A percentile compares a stretch with the other conserved stretches of the same genome.
phyloP scores from a whole-genome alignment of 768 basidiomycete genomes.

The Suillus clintonianus region DNA sequence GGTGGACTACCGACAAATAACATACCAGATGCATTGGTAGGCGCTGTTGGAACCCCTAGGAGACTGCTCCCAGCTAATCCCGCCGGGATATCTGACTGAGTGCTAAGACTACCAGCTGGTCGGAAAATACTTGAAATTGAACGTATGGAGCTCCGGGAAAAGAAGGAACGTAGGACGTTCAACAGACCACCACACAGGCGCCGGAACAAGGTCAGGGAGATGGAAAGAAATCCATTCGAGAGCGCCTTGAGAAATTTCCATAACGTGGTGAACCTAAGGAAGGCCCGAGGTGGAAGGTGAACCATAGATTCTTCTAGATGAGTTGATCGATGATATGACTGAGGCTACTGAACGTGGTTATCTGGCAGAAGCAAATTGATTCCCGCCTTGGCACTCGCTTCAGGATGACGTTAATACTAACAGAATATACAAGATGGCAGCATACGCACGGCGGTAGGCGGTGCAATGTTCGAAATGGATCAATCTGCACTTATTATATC shows the following conservation, averaged over 20 bases:
- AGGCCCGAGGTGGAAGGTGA: background rate
- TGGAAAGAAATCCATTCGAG: background rate
- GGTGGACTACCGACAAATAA: background rate
- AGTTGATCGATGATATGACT: too few relatives aligned
- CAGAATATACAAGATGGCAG: too few relatives aligned
- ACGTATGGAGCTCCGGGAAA: background rate
- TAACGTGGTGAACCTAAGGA: background rate
- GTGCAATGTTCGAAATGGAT: too few relatives aligned
- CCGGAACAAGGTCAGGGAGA: background rate
- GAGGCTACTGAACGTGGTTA: too few relatives aligned
- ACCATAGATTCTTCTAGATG: background rate
- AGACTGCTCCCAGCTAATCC: background rate
- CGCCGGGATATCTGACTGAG: background rate
- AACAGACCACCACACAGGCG: background rate
- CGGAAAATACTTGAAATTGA: background rate
- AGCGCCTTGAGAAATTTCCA: background rate
- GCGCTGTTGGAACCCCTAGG: background rate
- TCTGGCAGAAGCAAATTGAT: too few relatives aligned
- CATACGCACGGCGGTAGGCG: too few relatives aligned
- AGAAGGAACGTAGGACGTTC: background rate
- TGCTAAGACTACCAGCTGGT: background rate
- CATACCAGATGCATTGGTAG: background rate
- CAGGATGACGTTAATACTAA: too few relatives aligned
- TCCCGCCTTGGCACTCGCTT: too few relatives aligned
- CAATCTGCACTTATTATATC: too few relatives aligned